These are phyloP conservation scores for Tieghemiomyces parasiticus DNA, from an alignment of 192 early-diverging fungal genomes.

Conservation along the genomic window DNA sequence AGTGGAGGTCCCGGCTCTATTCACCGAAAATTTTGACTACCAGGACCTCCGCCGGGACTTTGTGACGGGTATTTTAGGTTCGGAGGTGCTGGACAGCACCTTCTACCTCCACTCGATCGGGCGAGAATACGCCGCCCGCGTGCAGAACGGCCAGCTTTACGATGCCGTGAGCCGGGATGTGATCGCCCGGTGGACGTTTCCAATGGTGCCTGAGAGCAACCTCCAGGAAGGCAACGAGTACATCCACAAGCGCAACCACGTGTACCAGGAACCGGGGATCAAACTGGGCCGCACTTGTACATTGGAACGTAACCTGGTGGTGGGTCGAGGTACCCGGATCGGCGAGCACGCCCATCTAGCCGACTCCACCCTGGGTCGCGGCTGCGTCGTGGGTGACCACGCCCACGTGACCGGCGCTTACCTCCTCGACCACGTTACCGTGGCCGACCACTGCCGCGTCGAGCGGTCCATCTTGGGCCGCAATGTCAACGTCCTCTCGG, in stretches of 20 bases:
- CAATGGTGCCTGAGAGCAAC: conserved; percentile 84
- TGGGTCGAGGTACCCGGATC: conserved; percentile 63
- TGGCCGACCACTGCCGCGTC: conserved; percentile 53
- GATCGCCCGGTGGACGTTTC: conserved; percentile 84
- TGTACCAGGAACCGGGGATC: conserved; percentile 73
- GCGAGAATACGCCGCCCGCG: conserved; percentile 45
- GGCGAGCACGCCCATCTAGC: conserved; percentile 52
- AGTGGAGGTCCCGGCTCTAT: conserved; percentile 75
- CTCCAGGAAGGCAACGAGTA: conserved; percentile 51
- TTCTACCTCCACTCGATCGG: conserved; percentile 69
- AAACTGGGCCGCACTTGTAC: conserved; percentile 44
- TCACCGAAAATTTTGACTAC: conserved; percentile 97
- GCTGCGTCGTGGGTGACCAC: conserved; percentile 64
- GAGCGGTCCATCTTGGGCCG: conserved; percentile 60
- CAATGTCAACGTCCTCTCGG: conserved; percentile 44
- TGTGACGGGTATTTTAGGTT: conserved; percentile 75
- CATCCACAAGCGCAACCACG: conserved; percentile 55
- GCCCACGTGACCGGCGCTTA: conserved; percentile 69
- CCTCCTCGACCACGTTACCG: conserved; percentile 62
- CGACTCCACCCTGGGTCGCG: conserved; percentile 72
- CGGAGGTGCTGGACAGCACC: conserved; percentile 71
- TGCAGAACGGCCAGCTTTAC: conserved; percentile 42
- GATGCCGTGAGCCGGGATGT: conserved; percentile 64
- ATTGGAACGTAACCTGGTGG: conserved; percentile 62
- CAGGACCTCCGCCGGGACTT: conserved; percentile 83